Conservation (phyloP, 345 rosid species). For the Angophora floribunda region DNA sequence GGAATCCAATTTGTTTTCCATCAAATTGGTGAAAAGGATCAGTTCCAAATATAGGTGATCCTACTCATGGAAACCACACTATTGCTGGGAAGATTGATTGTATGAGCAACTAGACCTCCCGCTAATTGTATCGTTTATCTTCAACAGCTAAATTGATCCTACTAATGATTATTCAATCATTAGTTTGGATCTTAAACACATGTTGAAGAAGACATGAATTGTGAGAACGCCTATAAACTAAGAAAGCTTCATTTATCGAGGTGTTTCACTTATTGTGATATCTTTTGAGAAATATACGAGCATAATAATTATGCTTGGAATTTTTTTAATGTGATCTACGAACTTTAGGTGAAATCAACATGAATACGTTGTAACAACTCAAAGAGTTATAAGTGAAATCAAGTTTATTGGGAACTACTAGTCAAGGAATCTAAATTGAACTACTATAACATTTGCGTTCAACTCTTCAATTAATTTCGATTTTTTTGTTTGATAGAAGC, state of each 20-base stretch:
- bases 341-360: not conserved
- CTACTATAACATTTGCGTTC: not conserved
- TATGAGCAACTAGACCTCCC: not conserved
- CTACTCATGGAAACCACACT: not conserved
- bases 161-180: not conserved
- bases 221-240: not conserved
- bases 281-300: not conserved
- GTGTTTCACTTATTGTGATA: not conserved
- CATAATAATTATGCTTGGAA: not conserved
- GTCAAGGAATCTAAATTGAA: not conserved
- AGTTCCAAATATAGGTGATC: fast-evolving
- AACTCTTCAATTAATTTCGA: not conserved
- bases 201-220: not conserved
- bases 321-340: not conserved
- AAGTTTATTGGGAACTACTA: not conserved
- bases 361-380: too few species aligned
- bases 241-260: not conserved
- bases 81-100: not conserved
- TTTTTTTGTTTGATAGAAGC: not conserved
- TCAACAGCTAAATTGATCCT: not conserved
- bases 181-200: not conserved
- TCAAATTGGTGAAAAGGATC: not conserved
- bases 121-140: not conserved
- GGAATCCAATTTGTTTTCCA: too few species aligned
- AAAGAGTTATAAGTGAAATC: not conserved